A percentile compares a stretch with the other conserved stretches of the same genome.
phyloP scores from a whole-genome alignment of 75 land plant species.

The Picea sitchensis region DNA sequence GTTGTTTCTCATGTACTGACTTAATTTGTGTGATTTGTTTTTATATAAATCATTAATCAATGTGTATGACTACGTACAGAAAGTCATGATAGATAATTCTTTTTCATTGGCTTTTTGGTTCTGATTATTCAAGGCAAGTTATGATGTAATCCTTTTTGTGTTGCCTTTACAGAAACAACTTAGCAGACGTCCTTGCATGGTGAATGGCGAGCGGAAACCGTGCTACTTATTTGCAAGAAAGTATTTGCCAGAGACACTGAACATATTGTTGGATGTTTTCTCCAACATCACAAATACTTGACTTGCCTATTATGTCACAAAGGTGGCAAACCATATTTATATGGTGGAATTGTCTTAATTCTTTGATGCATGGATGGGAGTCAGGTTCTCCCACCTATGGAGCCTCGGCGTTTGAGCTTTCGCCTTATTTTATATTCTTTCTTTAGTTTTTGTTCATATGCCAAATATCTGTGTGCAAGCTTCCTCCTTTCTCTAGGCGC shows the following conservation, averaged over 20 bases:
- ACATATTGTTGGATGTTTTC: slow-evolving; percentile 37
- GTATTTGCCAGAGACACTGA: slow-evolving; percentile 65
- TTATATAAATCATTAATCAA: no score
- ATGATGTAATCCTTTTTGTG: neutral
- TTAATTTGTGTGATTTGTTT: no score
- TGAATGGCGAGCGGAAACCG: slow-evolving; percentile 76
- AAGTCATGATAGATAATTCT: no score
- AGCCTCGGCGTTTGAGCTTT: neutral
- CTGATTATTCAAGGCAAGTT: neutral
- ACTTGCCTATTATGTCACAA: neutral
- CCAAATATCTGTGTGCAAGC: no score
- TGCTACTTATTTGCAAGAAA: slow-evolving; percentile 94
- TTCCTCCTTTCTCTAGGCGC: no score
- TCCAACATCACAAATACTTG: slow-evolving; percentile 31
- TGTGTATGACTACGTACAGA: no score
- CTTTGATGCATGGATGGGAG: neutral
- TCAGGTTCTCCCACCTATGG: neutral
- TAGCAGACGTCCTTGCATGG: slow-evolving; percentile 49
- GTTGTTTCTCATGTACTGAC: no score
- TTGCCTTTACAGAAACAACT: slow-evolving; percentile 42
- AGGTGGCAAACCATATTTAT: neutral
- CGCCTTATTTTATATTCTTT: neutral
- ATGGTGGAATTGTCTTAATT: neutral
- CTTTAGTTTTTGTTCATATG: neutral
- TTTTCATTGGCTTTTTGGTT: neutral